A percentile compares a stretch with the other conserved stretches of the same genome.
These are phyloP conservation scores for Fragaria vesca DNA, from an alignment of 306 rosid genomes.

Conservation along the genomic window DNA sequence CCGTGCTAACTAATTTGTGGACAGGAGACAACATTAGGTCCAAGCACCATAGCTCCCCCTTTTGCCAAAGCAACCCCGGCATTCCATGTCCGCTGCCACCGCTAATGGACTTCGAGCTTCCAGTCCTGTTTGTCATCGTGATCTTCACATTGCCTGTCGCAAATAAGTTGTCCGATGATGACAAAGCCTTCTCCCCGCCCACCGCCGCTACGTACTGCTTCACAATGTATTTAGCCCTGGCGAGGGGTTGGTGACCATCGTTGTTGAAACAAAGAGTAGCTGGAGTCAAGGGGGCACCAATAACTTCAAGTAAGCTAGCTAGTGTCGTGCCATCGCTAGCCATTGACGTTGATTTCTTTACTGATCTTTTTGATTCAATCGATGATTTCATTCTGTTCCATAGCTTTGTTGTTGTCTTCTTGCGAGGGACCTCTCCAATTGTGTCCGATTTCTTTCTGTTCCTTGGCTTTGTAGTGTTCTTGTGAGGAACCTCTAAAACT, in stretches of 20 bases:
- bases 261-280: conserved; percentile 36
- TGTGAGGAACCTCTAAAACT: conserved; percentile 54
- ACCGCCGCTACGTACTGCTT: conserved; percentile 83
- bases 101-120: conserved; percentile 36
- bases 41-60: conserved; percentile 80
- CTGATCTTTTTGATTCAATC: conserved; percentile 10
- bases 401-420: conserved; percentile 29
- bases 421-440: too few species aligned
- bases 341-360: background rate
- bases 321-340: conserved; percentile 31
- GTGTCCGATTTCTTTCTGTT: background rate
- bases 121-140: conserved; percentile 49
- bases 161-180: conserved; percentile 69
- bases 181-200: conserved; percentile 74
- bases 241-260: conserved; percentile 43
- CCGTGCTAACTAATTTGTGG: conserved; percentile 64
- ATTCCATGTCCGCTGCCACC: conserved; percentile 53
- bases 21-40: conserved; percentile 71
- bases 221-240: conserved; percentile 74
- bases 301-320: conserved; percentile 67
- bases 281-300: conserved; percentile 87
- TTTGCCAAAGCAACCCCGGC: conserved; percentile 81
- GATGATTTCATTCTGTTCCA: conserved; percentile 55
- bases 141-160: conserved; percentile 85
- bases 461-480: too few species aligned